Evolutionary conservation across 2,329 filamentous ascomycete genomes (phyloP), one percentile per base, ranked within the genome.

Genomic region (Amauroascus niger): DNA sequence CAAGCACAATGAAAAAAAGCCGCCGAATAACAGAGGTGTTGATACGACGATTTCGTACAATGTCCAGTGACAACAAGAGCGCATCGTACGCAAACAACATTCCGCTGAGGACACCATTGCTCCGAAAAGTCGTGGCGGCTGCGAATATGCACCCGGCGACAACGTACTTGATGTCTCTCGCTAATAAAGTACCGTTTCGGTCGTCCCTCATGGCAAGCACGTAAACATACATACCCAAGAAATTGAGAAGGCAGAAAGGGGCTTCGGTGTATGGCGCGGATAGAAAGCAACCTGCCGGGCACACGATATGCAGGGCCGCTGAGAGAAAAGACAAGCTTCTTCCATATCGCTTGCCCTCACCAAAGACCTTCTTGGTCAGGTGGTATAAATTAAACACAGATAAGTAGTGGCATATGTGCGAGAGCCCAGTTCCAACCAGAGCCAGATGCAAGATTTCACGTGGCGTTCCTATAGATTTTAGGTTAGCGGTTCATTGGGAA

Each of bases 221-320:
- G 65, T 91, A 93, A 46, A 85, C 67, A 28, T 86, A 76, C 62
- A 82, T 83, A 0, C 88, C 93, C 0, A 76, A 61, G 62, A 96
- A 87, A 39, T 86, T 86, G 32, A 95, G 73, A 20, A 87, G 74
- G 0, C 91, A 83, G 68, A 89, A 96, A 0, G 84, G 68, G 58
- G 86, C 82, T 71, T 98, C 93, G 8, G 82, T 79, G 67, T 93
- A 95, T 0, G 91, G 88, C 0, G 90, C 85, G 0, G 86, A 90
- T 16, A 98, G 79, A 65, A 98, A 97, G 1, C 96, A 71, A 0
- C 91, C 91, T 0, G 87, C 93, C 0, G 93, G 91, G 0, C 87
- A 93, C 47, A 97, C 65, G 53, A 95, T 78, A 67, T 97, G 88
- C 47, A 97, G 73, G 14, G 79, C 72, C 2, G 88, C 81, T 7